phyloP scores from a whole-genome alignment of 805 yeast species.

The Scheffersomyces lignosus region DNA sequence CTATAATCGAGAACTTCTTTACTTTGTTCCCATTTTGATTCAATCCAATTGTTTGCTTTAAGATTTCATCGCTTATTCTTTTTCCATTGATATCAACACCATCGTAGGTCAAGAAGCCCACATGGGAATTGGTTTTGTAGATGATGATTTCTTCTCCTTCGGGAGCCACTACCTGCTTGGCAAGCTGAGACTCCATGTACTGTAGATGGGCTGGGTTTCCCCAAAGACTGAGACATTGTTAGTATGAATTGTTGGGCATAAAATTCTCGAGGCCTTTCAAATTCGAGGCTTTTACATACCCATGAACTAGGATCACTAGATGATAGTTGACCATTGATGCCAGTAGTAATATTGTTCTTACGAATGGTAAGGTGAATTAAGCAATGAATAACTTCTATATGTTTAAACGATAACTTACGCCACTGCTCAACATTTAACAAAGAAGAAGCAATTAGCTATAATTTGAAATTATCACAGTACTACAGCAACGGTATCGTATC shows the following conservation, averaged over 20 bases:
- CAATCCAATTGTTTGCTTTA: slow-evolving; percentile 17
- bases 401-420: too few relatives aligned
- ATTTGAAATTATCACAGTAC: too few relatives aligned
- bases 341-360: too few relatives aligned
- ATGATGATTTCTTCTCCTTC: slow-evolving; percentile 33
- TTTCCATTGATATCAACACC: slow-evolving; percentile 85
- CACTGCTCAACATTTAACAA: too few relatives aligned
- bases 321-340: slow-evolving; percentile 43
- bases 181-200: slow-evolving; percentile 54
- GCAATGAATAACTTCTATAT: too few relatives aligned
- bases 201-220: slow-evolving; percentile 70
- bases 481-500: too few relatives aligned
- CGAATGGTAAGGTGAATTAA: too few relatives aligned
- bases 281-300: slow-evolving; percentile 41
- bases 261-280: neutral
- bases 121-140: slow-evolving; percentile 58
- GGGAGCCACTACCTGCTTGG: slow-evolving; percentile 23
- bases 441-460: too few relatives aligned
- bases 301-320: slow-evolving; percentile 73
- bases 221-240: slow-evolving; percentile 53
- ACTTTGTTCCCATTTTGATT: slow-evolving; percentile 36
- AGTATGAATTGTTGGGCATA: slow-evolving; percentile 7
- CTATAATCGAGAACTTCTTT: slow-evolving; percentile 71
- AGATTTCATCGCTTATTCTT: slow-evolving; percentile 69
- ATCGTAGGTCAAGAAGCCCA: slow-evolving; percentile 78